Conservation (phyloP, 2,329 filamentous ascomycete species). For the Trichoderma asperellum region DNA sequence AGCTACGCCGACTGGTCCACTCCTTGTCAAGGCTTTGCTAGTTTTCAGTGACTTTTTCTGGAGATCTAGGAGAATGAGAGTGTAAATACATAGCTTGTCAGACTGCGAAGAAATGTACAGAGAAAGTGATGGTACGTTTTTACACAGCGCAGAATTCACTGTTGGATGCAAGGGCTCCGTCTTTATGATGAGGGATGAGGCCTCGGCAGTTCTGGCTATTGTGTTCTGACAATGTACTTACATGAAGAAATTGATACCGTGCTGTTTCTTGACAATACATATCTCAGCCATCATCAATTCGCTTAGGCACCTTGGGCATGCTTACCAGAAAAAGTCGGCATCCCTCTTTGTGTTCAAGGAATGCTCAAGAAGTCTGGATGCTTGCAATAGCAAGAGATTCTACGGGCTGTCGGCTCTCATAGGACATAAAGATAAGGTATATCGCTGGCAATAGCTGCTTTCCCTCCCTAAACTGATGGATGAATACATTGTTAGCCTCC, state of each 20-base stretch:
- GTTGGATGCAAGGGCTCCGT: not conserved
- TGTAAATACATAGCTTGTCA: not conserved
- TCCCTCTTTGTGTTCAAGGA: not conserved
- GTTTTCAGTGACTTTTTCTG: not conserved
- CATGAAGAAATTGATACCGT: not conserved
- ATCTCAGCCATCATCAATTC: not conserved
- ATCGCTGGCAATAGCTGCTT: not conserved
- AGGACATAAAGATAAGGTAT: not conserved
- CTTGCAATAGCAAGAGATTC: not conserved
- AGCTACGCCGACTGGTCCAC: not conserved
- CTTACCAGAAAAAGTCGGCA: not conserved
- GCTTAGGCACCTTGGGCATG: not conserved
- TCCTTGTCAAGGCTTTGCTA: not conserved
- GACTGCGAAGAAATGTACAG: not conserved
- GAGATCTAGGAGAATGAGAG: too few relatives aligned
- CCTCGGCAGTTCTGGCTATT: not conserved
- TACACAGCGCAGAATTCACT: not conserved
- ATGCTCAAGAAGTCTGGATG: not conserved
- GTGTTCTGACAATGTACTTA: not conserved
- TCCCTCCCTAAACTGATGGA: not conserved
- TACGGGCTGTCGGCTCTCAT: not conserved
- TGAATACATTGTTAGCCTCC: not conserved
- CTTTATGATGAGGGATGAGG: not conserved
- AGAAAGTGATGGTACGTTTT: not conserved
- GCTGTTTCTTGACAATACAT: not conserved